Evolutionary conservation across 2,329 filamentous ascomycete genomes (phyloP).

Genomic region (Magnaporthiopsis poae): DNA sequence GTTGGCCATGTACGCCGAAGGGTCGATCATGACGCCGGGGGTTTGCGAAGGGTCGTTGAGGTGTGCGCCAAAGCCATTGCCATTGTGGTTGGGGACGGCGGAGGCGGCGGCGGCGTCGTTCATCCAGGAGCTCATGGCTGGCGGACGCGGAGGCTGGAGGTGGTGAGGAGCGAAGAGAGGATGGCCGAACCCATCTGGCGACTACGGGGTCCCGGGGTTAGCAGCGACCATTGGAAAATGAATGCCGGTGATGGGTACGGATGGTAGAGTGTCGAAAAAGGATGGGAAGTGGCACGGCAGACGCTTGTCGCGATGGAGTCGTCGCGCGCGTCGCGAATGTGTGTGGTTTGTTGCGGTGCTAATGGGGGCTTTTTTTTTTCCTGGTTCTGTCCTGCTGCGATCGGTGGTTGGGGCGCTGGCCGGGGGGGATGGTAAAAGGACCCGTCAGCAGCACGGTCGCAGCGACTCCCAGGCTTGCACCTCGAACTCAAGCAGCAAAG

Average conservation of each 20-base stretch:
- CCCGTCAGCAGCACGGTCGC: slow-evolving; percentile 4
- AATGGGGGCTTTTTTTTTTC: slow-evolving; percentile 18
- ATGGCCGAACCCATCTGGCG: slow-evolving; percentile 36
- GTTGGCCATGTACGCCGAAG: slow-evolving; percentile 53
- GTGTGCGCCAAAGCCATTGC: slow-evolving; percentile 52
- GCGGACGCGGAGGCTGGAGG: slow-evolving; percentile 23
- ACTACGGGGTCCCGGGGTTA: slow-evolving; percentile 27
- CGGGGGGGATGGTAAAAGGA: slow-evolving; percentile 7
- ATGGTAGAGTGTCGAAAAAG: slow-evolving; percentile 24
- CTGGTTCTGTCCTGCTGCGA: slow-evolving; percentile 11
- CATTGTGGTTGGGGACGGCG: slow-evolving; percentile 56
- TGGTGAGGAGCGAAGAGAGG: slow-evolving; percentile 10
- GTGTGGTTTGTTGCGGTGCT: slow-evolving; percentile 16
- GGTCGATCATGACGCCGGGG: slow-evolving; percentile 53
- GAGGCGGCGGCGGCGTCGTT: slow-evolving; percentile 45
- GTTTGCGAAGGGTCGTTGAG: slow-evolving; percentile 47
- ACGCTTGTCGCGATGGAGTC: slow-evolving; percentile 34
- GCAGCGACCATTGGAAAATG: slow-evolving; percentile 27
- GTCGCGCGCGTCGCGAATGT: slow-evolving; percentile 32
- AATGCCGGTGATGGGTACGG: slow-evolving; percentile 33
- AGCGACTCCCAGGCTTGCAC: neutral
- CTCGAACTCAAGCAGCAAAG: neutral
- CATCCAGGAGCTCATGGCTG: slow-evolving; percentile 64
- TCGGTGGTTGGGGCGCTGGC: slow-evolving; percentile 7
- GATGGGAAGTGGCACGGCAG: slow-evolving; percentile 38